Evolutionary conservation across 2,329 filamentous ascomycete genomes (phyloP).

Genomic region (Raffaelea arxii): DNA sequence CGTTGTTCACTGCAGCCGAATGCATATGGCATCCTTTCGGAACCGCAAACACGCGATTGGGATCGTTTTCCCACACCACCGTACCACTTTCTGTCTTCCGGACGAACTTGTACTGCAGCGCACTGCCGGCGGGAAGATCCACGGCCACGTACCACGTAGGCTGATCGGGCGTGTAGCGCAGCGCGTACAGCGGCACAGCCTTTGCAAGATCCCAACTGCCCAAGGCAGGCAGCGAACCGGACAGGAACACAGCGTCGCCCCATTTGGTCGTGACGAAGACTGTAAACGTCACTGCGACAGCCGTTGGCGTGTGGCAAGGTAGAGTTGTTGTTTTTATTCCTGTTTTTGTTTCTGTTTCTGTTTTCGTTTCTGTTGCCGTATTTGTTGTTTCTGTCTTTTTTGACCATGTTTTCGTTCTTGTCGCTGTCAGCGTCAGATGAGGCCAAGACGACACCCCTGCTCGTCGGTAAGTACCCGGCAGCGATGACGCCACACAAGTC

Average conservation of each 20-base stretch:
- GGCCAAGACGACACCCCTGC: too few relatives aligned
- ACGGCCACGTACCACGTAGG: slow-evolving; percentile 53
- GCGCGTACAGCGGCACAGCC: slow-evolving; percentile 39
- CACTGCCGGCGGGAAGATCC: slow-evolving; percentile 42
- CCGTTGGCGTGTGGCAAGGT: slow-evolving; percentile 48
- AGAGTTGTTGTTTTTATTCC: slow-evolving; percentile 16
- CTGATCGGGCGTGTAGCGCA: slow-evolving; percentile 44
- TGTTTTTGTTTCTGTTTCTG: too few relatives aligned
- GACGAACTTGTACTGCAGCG: slow-evolving; percentile 61
- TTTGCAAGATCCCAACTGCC: slow-evolving; percentile 50
- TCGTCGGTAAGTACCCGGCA: too few relatives aligned
- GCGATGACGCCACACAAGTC: too few relatives aligned
- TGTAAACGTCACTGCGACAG: slow-evolving; percentile 46
- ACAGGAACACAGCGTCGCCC: slow-evolving; percentile 57
- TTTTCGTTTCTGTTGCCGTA: too few relatives aligned
- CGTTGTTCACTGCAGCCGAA: slow-evolving; percentile 2
- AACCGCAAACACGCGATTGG: slow-evolving; percentile 33
- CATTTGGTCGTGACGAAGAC: slow-evolving; percentile 44
- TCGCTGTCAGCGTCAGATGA: too few relatives aligned
- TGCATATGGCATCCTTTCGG: slow-evolving; percentile 5
- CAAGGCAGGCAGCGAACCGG: slow-evolving; percentile 48
- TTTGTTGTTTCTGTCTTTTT: too few relatives aligned
- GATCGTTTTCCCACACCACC: slow-evolving; percentile 56
- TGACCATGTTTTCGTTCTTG: too few relatives aligned
- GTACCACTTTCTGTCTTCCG: slow-evolving; percentile 43